Evolutionary conservation across 192 early-diverging fungal species (phyloP), one percentile per base, ranked within the genome.

Genomic region (Spizellomyces punctatus): DNA sequence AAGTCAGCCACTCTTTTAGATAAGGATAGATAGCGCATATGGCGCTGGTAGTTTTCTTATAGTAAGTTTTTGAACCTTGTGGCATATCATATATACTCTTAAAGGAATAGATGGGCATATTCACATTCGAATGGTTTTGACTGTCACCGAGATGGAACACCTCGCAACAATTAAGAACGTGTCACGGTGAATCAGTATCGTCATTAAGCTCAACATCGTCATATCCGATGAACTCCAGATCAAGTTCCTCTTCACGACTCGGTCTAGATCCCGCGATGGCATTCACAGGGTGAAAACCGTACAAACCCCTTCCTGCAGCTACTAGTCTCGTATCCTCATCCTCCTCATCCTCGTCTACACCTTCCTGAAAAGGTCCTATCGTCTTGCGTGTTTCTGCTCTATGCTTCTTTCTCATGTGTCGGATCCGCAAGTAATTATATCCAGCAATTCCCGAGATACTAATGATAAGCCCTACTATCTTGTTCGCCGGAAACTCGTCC

Each of bases 361-460:
- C 6, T 4, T 7, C 46, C n/a, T 17, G 16, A 41, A 57, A 22
- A 42, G 27, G 58, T 17, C 36, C 8, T 14, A 52, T 49, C 7
- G 14, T 42, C 41, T 60, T 41, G 3, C 36, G 64, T 3, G 27
- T 3, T 36, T 36, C 27, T 36, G 27, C 27, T 36, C 27, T 36
- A 62, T 63, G 73, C 17, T 21, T 61, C 27, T 68, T 58, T 8
- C 60, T 16, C 67, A 74, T 63, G 8, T 47, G 46, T 12, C 21
- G 9, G 54, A 81, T 79, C 19, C 79, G 73, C 50, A 84, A 27
- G 59, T 77, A 84, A 55, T 84, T 84, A 73, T 84, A 84, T 5
- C 91, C 44, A 83, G 74, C 92, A 58, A 98, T 95, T 6, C 96
- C 96, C 17, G 88, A 81, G n/a, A 98, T 64, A 16, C 92, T 90